These are phyloP conservation scores for Eucalyptus urophylla DNA, from an alignment of 345 rosid species.

Conservation along the genomic window DNA sequence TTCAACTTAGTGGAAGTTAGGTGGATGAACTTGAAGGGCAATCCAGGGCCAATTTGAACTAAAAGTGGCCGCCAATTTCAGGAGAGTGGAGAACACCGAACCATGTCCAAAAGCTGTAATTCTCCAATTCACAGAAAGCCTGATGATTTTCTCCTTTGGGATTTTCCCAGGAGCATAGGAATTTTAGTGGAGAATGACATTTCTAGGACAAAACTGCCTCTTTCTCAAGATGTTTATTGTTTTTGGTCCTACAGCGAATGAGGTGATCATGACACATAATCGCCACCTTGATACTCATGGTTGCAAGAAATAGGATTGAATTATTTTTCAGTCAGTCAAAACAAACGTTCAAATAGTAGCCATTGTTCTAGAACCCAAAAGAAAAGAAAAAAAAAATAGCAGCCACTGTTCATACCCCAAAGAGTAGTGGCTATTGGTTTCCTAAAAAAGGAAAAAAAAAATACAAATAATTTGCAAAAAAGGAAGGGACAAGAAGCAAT, in stretches of 20 bases:
- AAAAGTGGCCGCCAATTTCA: neutral
- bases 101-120: neutral
- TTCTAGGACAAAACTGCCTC: neutral
- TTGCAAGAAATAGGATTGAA: neutral
- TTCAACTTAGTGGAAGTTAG: neutral
- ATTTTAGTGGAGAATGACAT: neutral
- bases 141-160: neutral
- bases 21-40: neutral
- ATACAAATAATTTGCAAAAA: neutral
- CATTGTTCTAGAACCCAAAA: neutral
- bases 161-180: neutral
- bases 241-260: neutral
- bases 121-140: neutral
- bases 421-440: neutral
- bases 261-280: neutral
- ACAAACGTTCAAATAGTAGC: neutral
- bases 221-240: neutral
- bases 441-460: neutral
- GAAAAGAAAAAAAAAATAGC: too few relatives aligned
- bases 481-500: neutral
- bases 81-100: neutral
- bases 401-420: neutral
- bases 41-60: neutral
- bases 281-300: neutral
- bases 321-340: neutral